Conservation (phyloP, 331 rosid genomes). For the Dryas integrifolia region DNA sequence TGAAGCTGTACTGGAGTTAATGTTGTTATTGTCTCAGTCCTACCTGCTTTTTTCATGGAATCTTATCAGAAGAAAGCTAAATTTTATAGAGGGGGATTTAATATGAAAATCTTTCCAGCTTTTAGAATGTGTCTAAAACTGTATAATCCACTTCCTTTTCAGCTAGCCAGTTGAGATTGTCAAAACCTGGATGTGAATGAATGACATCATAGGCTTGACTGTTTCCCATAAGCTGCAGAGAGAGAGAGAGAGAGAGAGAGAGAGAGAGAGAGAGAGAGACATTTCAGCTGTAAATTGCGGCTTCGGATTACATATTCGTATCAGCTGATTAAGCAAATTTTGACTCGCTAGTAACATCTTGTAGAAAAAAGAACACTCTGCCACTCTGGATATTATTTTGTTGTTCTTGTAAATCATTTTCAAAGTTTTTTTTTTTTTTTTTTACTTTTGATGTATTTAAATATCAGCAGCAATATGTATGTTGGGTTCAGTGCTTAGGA, state of each 20-base stretch:
- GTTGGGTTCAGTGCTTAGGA: no score
- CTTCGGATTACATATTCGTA: background rate
- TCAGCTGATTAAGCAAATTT: background rate
- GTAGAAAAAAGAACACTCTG: background rate
- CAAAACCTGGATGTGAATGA: constrained; percentile 9
- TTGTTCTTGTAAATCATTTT: background rate
- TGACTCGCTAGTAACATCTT: background rate
- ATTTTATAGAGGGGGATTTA: background rate
- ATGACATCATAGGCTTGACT: background rate
- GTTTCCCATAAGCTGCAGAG: background rate
- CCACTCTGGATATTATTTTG: background rate
- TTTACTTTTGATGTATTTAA: no score
- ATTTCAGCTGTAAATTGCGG: background rate
- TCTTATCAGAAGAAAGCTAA: background rate
- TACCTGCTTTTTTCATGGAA: background rate
- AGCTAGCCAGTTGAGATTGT: constrained; percentile 25
- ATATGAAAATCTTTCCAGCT: background rate
- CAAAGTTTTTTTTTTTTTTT: no score
- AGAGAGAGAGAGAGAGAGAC: background rate
- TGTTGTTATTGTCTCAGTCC: background rate
- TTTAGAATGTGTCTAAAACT: constrained; percentile 2
- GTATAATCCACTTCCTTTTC: background rate
- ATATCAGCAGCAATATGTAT: no score
- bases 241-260: no score
- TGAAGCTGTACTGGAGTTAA: background rate